A percentile compares a stretch with the other conserved stretches of the same genome.
phyloP scores from a whole-genome alignment of 768 basidiomycete species.

The Boletus reticulatus region DNA sequence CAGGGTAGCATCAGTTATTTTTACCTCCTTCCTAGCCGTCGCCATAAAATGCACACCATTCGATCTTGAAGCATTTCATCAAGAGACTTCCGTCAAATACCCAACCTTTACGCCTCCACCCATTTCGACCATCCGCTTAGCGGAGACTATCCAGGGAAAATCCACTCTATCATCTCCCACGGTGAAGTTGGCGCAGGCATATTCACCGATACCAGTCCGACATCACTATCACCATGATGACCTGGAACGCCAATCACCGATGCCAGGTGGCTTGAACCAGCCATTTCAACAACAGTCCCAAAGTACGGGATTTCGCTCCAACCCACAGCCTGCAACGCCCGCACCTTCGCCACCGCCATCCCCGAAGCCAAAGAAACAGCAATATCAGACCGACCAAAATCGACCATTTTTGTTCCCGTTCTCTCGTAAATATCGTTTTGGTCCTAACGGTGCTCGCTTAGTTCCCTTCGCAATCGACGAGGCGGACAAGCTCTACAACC shows the following conservation, averaged over 20 bases:
- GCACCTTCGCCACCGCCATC: conserved; percentile 84
- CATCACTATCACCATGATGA: conserved; percentile 93
- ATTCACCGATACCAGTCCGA: conserved; percentile 89
- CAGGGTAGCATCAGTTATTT: conserved; percentile 1
- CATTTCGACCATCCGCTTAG: conserved; percentile 33
- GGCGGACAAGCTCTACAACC: conserved; percentile 85
- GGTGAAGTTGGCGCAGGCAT: conserved; percentile 81
- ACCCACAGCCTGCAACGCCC: conserved; percentile 80
- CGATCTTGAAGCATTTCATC: conserved; percentile 86
- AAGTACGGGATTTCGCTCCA: conserved; percentile 29
- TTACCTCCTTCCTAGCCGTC: conserved; percentile 37
- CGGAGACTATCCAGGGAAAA: conserved; percentile 27
- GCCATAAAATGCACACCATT: conserved; percentile 87
- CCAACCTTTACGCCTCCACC: conserved; percentile 83
- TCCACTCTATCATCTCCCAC: conserved; percentile 40
- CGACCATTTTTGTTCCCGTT: conserved; percentile 96
- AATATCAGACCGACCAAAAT: conserved; percentile 95
- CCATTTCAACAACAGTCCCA: conserved; percentile 35
- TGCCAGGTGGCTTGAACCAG: conserved; percentile 34
- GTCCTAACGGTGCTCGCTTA: conserved; percentile 55
- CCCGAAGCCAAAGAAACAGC: conserved; percentile 95
- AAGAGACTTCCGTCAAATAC: conserved; percentile 93
- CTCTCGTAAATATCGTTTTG: conserved; percentile 55
- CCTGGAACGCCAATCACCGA: conserved; percentile 47
- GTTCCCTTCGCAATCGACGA: conserved; percentile 97